A percentile compares a stretch with the other conserved stretches of the same genome.
phyloP scores from a whole-genome alignment of 1,139 yeast species.

The Suhomyces guaymorum region DNA sequence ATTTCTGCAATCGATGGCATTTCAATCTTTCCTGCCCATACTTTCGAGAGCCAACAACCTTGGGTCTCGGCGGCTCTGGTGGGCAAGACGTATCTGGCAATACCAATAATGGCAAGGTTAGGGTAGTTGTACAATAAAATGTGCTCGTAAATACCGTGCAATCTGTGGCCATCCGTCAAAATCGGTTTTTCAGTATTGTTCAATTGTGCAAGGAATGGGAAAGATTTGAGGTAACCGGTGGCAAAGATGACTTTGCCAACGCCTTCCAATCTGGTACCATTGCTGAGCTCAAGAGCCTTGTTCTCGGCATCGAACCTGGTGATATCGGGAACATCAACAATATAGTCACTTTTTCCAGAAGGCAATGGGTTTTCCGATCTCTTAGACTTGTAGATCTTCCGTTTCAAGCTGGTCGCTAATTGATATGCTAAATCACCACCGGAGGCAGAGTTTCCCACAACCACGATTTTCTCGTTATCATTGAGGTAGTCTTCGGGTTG shows the following conservation, averaged over 20 bases:
- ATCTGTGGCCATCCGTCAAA: constrained; percentile 44
- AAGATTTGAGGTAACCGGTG: constrained; percentile 52
- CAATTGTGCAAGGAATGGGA: constrained; percentile 16
- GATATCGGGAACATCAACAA: constrained; percentile 44
- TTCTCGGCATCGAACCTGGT: constrained; percentile 27
- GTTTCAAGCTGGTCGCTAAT: constrained; percentile 37
- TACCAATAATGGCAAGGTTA: constrained; percentile 53
- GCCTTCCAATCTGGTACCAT: constrained; percentile 35
- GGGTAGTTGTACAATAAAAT: constrained; percentile 55
- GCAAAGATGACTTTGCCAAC: constrained; percentile 60
- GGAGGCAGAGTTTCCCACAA: constrained; percentile 65
- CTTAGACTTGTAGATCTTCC: constrained; percentile 47
- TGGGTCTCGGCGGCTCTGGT: constrained; percentile 62
- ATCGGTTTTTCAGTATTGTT: constrained; percentile 22
- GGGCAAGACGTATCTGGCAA: constrained; percentile 56
- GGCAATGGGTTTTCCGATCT: constrained; percentile 41
- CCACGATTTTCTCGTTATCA: constrained; percentile 43
- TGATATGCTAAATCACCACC: constrained; percentile 62
- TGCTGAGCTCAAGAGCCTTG: constrained; percentile 29
- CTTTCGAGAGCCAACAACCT: constrained; percentile 55
- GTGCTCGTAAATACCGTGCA: constrained; percentile 56
- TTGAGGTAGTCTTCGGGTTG: constrained; percentile 45
- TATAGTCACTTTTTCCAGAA: constrained; percentile 39
- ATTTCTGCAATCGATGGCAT: constrained; percentile 47
- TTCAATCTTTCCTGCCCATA: constrained; percentile 48